Percentiles rank a stretch among this genome's conserved stretches.
Conservation (phyloP, 495 filamentous ascomycete genomes). For the Chaetomidium leptoderma region DNA sequence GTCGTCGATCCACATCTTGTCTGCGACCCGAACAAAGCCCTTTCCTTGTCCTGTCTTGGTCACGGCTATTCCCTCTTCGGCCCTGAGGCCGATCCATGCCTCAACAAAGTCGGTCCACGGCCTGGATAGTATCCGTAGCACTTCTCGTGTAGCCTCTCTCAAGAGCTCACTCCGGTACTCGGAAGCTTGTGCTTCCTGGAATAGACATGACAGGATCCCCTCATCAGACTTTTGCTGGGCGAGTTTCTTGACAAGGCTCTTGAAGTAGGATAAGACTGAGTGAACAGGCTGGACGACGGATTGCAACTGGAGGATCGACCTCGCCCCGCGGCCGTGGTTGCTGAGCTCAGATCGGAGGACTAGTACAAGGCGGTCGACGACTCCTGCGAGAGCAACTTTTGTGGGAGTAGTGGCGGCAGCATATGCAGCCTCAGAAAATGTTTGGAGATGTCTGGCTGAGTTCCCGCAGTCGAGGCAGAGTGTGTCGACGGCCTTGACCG, state of each 20-base stretch:
- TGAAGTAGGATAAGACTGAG: conserved; percentile 58
- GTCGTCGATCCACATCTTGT: conserved; percentile 53
- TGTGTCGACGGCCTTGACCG: conserved; percentile 54
- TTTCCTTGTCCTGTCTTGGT: conserved; percentile 44
- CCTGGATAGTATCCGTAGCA: conserved; percentile 58
- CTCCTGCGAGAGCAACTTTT: conserved; percentile 58
- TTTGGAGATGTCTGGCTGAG: conserved; percentile 48
- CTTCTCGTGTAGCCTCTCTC: conserved; percentile 58
- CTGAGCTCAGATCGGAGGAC: conserved; percentile 55
- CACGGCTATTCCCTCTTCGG: conserved; percentile 48
- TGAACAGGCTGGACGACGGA: conserved; percentile 58
- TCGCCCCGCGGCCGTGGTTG: conserved; percentile 34
- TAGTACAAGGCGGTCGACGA: conserved; percentile 51
- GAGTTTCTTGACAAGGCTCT: conserved; percentile 53
- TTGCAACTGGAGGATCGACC: conserved; percentile 66
- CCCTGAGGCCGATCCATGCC: conserved; percentile 71
- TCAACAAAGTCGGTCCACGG: conserved; percentile 72
- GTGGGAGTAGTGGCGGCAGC: conserved; percentile 44
- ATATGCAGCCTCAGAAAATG: conserved; percentile 50
- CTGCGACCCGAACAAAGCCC: conserved; percentile 59
- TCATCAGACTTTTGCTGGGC: conserved; percentile 58
- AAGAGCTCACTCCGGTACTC: conserved; percentile 61
- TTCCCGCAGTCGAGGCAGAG: conserved; percentile 59
- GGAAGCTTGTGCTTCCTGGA: conserved; percentile 56
- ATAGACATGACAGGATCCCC: conserved; percentile 63